Evolutionary conservation across 305 asterid genomes (phyloP).

Genomic region (Fraxinus xanthoxyloides): DNA sequence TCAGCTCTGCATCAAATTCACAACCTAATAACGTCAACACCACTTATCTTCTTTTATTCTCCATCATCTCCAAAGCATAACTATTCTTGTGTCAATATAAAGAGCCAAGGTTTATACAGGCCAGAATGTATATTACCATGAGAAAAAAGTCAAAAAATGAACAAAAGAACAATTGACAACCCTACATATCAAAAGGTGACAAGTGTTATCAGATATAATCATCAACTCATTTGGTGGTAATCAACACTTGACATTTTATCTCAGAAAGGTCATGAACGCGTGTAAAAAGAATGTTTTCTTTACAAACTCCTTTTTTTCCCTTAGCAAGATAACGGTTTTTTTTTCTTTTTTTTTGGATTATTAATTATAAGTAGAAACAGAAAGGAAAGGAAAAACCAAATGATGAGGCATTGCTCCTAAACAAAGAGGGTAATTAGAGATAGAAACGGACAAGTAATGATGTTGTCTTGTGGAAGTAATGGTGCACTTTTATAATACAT

Average conservation of each 20-base stretch:
- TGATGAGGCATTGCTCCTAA: slow-evolving; percentile 29
- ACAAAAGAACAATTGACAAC: slow-evolving; percentile 10
- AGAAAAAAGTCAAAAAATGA: slow-evolving; percentile 9
- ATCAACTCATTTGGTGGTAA: slow-evolving; percentile 52
- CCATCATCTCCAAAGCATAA: slow-evolving; percentile 31
- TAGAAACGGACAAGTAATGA: slow-evolving; percentile 46
- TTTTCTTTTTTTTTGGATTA: not conserved
- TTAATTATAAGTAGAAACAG: slow-evolving; percentile 2
- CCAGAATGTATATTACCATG: not conserved
- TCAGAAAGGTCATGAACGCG: slow-evolving; percentile 42
- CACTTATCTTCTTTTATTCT: not conserved
- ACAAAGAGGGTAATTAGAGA: slow-evolving; percentile 23
- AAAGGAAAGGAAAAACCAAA: slow-evolving; percentile 12
- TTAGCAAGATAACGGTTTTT: not conserved
- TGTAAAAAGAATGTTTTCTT: slow-evolving; percentile 16
- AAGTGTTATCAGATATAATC: slow-evolving; percentile 58
- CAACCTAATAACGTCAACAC: not conserved
- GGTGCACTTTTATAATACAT: not conserved
- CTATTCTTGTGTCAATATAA: not conserved
- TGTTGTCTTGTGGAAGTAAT: slow-evolving; percentile 40
- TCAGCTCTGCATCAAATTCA: not conserved
- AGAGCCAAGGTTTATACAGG: not conserved
- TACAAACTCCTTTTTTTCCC: not conserved
- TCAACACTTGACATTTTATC: slow-evolving; percentile 33
- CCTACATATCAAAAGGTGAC: slow-evolving; percentile 31